Evolutionary conservation across 2,329 filamentous ascomycete genomes (phyloP).

Genomic region (Ascochyta rabiei): DNA sequence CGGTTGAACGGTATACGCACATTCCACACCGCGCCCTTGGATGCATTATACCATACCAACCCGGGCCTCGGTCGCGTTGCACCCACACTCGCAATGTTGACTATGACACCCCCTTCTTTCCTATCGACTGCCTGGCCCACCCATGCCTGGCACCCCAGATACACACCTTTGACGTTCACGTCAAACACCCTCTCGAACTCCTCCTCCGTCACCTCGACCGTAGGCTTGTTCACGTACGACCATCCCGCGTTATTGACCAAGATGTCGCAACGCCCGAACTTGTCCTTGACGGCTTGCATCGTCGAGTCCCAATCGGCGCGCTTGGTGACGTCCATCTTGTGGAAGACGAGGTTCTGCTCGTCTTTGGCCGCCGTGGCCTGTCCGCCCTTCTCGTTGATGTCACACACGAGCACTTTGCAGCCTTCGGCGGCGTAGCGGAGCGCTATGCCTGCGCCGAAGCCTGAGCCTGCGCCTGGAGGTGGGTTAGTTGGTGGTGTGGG

Average conservation of each 20-base stretch:
- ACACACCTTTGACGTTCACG: constrained; percentile 73
- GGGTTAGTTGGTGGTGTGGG: constrained; percentile 11
- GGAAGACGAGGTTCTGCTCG: constrained; percentile 37
- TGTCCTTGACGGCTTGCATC: constrained; percentile 58
- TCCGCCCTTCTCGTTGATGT: constrained; percentile 63
- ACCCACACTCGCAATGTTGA: constrained; percentile 71
- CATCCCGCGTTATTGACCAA: constrained; percentile 67
- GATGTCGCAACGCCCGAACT: constrained; percentile 64
- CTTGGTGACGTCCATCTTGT: constrained; percentile 60
- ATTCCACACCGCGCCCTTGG: constrained; percentile 69
- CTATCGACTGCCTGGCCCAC: constrained; percentile 66
- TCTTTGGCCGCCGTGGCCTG: constrained; percentile 56
- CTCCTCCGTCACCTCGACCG: constrained; percentile 66
- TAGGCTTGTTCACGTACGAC: constrained; percentile 61
- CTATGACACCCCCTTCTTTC: constrained; percentile 64
- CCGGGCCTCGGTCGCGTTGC: constrained; percentile 66
- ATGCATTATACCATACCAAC: constrained; percentile 73
- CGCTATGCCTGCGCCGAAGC: constrained; percentile 68
- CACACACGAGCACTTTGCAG: constrained; percentile 65
- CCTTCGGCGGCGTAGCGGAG: constrained; percentile 66
- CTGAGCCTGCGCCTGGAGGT: constrained; percentile 61
- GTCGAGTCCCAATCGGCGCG: constrained; percentile 59
- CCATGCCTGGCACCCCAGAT: constrained; percentile 63
- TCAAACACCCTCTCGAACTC: constrained; percentile 71
- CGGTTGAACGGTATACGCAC: constrained; percentile 42